Evolutionary conservation across 257 asterid species (phyloP), one percentile per base, ranked within the genome.

Genomic region (Orobanche coerulescens): DNA sequence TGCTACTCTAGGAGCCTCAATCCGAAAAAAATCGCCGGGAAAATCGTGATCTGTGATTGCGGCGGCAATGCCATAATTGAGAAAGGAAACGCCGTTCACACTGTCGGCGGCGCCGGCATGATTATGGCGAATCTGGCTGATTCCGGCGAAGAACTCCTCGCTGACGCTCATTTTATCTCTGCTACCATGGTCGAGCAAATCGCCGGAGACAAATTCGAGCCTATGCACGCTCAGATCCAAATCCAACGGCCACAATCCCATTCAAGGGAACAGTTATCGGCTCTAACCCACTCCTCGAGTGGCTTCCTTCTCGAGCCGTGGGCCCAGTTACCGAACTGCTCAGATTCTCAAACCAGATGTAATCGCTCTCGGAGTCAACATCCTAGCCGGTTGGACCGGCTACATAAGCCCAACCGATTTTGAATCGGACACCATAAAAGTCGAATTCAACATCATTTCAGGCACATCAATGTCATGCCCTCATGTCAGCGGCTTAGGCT

Each of bases 381-480:
- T n/a, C n/a, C n/a, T n/a, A n/a, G n/a, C n/a, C n/a, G n/a, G n/a
- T n/a, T n/a, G n/a, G n/a, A n/a, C n/a, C n/a, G n/a, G n/a, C n/a
- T n/a, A n/a, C n/a, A n/a, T n/a, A n/a, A n/a, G n/a, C n/a, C n/a
- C n/a, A n/a, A n/a, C n/a, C n/a, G n/a, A n/a, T n/a, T n/a, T n/a
- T n/a, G n/a, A n/a, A n/a, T n/a, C n/a, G n/a, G n/a, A n/a, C n/a
- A n/a, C n/a, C n/a, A n/a, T n/a, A n/a, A n/a, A n/a, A n/a, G n/a
- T n/a, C n/a, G n/a, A n/a, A n/a, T n/a, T n/a, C n/a, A n/a, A n/a
- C n/a, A n/a, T n/a, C n/a, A n/a, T n/a, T n/a, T n/a, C n/a, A n/a
- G n/a, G n/a, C n/a, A n/a, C n/a, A 0, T 85, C 96, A 2, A 90
- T 87, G 97, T 80, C 97, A 18, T 87, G 96, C 58, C 97, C 97